These are phyloP conservation scores for Candida freyschussii DNA, from an alignment of 1,139 yeast species.

Conservation along the genomic window DNA sequence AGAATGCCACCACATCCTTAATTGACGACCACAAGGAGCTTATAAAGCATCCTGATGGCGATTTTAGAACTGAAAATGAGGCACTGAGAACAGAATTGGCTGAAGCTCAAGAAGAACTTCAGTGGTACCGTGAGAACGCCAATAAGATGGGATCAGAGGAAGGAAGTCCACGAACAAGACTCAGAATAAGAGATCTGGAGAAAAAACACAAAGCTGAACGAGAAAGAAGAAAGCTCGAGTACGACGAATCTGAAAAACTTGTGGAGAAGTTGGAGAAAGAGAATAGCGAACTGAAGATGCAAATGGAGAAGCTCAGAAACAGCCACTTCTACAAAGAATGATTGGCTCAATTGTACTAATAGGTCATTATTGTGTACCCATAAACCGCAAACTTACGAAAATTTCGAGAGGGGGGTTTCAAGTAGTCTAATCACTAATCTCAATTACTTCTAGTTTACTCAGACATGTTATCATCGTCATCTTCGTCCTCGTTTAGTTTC, in stretches of 20 bases:
- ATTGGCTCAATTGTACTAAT: too few species aligned
- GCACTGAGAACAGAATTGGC: constrained; percentile 19
- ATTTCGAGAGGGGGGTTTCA: too few species aligned
- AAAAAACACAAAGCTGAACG: constrained; percentile 67
- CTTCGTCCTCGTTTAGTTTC: constrained; percentile 73
- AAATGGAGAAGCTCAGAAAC: constrained; percentile 15
- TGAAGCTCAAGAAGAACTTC: constrained; percentile 18
- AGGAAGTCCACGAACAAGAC: constrained; percentile 34
- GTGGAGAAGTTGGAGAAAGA: constrained; percentile 53
- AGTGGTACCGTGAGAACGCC: constrained; percentile 19
- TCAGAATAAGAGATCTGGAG: constrained; percentile 57
- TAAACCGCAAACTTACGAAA: too few species aligned
- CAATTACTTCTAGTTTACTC: constrained; percentile 10
- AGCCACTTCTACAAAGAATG: constrained; percentile 1
- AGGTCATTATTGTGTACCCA: too few species aligned
- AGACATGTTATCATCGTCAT: constrained; percentile 35
- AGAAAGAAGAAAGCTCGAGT: constrained; percentile 60
- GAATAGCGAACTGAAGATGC: constrained; percentile 38
- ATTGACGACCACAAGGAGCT: constrained; percentile 51
- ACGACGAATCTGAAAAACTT: constrained; percentile 48
- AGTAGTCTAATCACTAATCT: too few species aligned
- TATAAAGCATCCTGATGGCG: constrained; percentile 21
- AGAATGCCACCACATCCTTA: constrained; percentile 53
- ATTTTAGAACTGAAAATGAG: constrained; percentile 14
- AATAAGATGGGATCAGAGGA: constrained; percentile 12